These are phyloP conservation scores for Ophiostoma populinum DNA, from an alignment of 2,329 filamentous ascomycete species.

Conservation along the genomic window DNA sequence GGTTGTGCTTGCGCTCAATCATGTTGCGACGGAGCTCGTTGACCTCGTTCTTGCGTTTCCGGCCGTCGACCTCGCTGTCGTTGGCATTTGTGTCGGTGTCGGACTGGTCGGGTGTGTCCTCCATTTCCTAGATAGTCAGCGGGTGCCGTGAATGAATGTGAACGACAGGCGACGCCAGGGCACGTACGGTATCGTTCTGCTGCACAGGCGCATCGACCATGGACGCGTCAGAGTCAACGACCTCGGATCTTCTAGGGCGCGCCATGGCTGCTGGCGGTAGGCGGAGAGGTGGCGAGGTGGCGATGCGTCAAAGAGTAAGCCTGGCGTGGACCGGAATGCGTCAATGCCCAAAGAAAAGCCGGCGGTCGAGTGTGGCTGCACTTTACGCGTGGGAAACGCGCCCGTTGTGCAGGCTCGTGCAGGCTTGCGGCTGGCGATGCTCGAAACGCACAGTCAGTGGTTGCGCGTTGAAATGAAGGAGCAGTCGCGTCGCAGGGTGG, in stretches of 20 bases:
- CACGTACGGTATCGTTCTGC: conserved; percentile 32
- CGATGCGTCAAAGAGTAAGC: background rate
- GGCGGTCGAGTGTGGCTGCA: conserved; percentile 1
- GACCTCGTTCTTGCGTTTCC: conserved; percentile 71
- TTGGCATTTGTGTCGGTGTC: conserved; percentile 52
- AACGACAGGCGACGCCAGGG: background rate
- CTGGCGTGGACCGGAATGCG: too few relatives aligned
- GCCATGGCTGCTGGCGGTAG: conserved; percentile 5
- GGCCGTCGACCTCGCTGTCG: conserved; percentile 76
- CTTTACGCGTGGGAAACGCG: conserved; percentile 11
- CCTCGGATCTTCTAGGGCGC: conserved; percentile 20
- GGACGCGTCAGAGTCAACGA: conserved; percentile 41
- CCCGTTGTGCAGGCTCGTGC: conserved; percentile 3
- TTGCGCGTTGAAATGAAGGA: background rate
- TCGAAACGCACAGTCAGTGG: conserved; percentile 1
- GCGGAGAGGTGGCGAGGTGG: background rate
- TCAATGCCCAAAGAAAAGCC: background rate
- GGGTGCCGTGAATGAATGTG: background rate
- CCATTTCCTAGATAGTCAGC: conserved; percentile 31
- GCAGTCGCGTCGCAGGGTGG: background rate
- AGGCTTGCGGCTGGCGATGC: background rate
- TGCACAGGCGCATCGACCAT: conserved; percentile 41
- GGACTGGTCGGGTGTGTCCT: conserved; percentile 49
- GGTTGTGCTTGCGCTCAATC: conserved; percentile 87
- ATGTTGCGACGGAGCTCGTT: conserved; percentile 83